phyloP scores from a whole-genome alignment of 148 eudicot species.

The Arctostaphylos glauca region DNA sequence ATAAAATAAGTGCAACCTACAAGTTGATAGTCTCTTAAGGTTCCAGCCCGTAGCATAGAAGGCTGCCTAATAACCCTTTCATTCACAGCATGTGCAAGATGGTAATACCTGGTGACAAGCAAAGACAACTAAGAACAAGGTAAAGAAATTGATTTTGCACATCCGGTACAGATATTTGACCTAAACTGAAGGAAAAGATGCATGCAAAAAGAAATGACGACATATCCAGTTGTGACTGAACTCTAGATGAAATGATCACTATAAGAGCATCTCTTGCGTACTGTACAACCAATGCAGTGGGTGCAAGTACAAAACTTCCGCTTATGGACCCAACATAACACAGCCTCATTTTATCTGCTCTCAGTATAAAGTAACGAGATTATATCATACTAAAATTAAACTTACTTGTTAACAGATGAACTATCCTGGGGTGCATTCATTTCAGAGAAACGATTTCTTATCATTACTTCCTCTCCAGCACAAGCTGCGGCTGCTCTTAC shows the following conservation, averaged over 20 bases:
- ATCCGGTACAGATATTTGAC: neutral
- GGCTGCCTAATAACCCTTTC: conserved; percentile 96
- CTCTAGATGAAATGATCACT: neutral
- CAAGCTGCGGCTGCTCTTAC: conserved; percentile 92
- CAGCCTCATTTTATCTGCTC: neutral
- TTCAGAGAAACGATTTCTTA: conserved; percentile 91
- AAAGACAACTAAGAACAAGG: conserved; percentile 15
- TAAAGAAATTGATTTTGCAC: neutral
- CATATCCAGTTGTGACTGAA: neutral
- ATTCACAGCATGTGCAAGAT: conserved; percentile 96
- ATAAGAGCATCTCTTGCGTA: neutral
- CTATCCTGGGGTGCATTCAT: conserved; percentile 94
- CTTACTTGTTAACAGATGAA: conserved; percentile 92
- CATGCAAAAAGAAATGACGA: neutral
- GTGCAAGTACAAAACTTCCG: neutral
- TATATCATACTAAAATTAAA: conserved; percentile 17
- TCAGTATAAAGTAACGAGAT: neutral
- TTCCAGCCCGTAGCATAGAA: conserved; percentile 90
- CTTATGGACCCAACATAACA: neutral
- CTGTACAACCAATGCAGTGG: neutral
- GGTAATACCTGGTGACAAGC: conserved; percentile 68
- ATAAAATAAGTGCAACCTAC: conserved; percentile 42
- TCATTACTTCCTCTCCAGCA: conserved; percentile 97
- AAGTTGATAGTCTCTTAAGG: conserved; percentile 96
- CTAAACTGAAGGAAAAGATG: conserved; percentile 1